Conservation (phyloP, 805 yeast species). For the Ogataea nitratoaversa region DNA sequence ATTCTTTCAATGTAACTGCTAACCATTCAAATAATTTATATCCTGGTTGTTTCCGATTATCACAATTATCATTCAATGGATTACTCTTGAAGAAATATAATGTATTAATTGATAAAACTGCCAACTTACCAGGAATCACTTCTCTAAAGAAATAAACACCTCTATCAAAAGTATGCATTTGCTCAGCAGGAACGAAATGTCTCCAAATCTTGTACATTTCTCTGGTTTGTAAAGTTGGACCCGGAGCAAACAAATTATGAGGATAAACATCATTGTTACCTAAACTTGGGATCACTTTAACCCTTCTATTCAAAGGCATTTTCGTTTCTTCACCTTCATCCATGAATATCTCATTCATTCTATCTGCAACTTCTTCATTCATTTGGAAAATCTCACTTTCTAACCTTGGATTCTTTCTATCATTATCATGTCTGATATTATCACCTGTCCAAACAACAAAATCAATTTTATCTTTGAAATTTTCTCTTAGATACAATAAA, state of each 20-base stretch:
- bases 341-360: slow-evolving; percentile 50
- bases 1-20: slow-evolving; percentile 66
- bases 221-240: slow-evolving; percentile 85
- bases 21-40: slow-evolving; percentile 74
- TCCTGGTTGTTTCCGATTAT: slow-evolving; percentile 70
- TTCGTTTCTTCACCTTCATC: slow-evolving; percentile 35
- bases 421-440: slow-evolving; percentile 81
- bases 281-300: slow-evolving; percentile 59
- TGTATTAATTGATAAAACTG: slow-evolving; percentile 75
- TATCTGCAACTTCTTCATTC: slow-evolving; percentile 53
- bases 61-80: slow-evolving; percentile 81
- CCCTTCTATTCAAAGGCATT: slow-evolving; percentile 27
- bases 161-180: slow-evolving; percentile 66
- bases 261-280: slow-evolving; percentile 92
- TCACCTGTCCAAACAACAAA: slow-evolving; percentile 92
- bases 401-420: slow-evolving; percentile 67
- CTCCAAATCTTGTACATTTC: slow-evolving; percentile 74
- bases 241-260: slow-evolving; percentile 78
- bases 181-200: slow-evolving; percentile 69
- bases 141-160: slow-evolving; percentile 75
- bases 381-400: slow-evolving; percentile 66
- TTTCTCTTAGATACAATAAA: slow-evolving; percentile 58
- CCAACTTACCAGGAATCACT: slow-evolving; percentile 75
- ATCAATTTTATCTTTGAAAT: slow-evolving; percentile 72
- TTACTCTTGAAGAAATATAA: slow-evolving; percentile 70